phyloP scores from a whole-genome alignment of 73 alveolate genomes.

The Blepharisma stoltei region DNA sequence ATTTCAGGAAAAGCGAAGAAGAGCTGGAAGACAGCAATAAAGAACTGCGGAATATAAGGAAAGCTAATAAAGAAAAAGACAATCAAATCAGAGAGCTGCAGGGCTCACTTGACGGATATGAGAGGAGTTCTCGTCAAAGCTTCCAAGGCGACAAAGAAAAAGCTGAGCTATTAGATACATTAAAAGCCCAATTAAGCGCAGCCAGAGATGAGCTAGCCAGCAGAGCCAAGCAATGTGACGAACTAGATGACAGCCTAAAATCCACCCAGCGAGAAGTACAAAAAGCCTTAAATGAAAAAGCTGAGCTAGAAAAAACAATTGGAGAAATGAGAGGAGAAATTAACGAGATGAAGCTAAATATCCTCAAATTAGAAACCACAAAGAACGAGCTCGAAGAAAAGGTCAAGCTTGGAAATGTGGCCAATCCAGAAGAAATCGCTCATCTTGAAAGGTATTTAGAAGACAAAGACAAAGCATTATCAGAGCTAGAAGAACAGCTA shows the following conservation, averaged over 20 bases:
- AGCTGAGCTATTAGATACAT: not conserved
- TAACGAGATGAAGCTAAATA: not conserved
- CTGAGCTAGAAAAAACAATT: not conserved
- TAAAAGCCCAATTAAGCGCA: not conserved
- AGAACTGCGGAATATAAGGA: not conserved
- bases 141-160: conserved; percentile 12
- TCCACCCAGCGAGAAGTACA: not conserved
- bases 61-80: not conserved
- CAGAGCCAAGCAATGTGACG: not conserved
- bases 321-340: not conserved
- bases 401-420: conserved; percentile 5
- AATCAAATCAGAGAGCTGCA: not conserved
- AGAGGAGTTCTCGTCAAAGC: not conserved
- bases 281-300: not conserved
- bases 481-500: not conserved
- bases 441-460: conserved; percentile 2
- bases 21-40: not conserved
- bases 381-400: not conserved
- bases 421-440: not conserved
- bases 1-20: not conserved
- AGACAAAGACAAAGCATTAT: not conserved
- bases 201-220: not conserved
- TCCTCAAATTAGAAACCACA: not conserved
- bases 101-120: not conserved
- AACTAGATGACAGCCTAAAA: not conserved